Percentiles rank a stretch among this genome's conserved stretches.
Conservation (phyloP, 768 basidiomycete genomes). For the Podaxis sp. region DNA sequence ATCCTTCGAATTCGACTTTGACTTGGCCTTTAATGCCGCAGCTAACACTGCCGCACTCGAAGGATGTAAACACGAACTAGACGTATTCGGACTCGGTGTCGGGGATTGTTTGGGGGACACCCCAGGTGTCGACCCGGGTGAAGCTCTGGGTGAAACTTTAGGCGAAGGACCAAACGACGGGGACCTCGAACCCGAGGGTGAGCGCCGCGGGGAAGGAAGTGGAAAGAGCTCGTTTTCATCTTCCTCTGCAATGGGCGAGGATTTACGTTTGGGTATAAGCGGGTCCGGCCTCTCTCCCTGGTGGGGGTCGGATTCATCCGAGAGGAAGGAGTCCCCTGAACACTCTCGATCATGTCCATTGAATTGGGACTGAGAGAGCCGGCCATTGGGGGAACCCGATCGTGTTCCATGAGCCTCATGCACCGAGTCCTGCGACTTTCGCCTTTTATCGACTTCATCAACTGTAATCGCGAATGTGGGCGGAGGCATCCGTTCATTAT, state of each 20-base stretch:
- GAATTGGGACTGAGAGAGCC: not conserved
- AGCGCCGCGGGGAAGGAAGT: constrained; percentile 54
- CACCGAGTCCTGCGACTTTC: constrained; percentile 36
- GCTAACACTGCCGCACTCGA: constrained; percentile 1
- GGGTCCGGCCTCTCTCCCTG: no score
- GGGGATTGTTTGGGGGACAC: constrained; percentile 23
- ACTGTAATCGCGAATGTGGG: constrained; percentile 42
- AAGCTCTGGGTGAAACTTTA: constrained; percentile 15
- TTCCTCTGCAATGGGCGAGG: constrained; percentile 47
- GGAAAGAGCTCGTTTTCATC: constrained; percentile 53
- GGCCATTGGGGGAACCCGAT: not conserved
- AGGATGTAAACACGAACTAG: constrained; percentile 20
- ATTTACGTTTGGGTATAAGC: constrained; percentile 5
- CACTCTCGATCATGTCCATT: constrained; percentile 14
- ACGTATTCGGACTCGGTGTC: constrained; percentile 29
- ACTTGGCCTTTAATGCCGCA: constrained; percentile 14
- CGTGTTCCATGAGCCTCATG: not conserved
- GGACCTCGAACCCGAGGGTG: not conserved
- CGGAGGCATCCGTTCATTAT: not conserved
- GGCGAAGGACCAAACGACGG: not conserved
- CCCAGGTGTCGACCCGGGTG: constrained; percentile 15
- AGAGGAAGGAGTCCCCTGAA: not conserved
- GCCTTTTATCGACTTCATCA: constrained; percentile 61
- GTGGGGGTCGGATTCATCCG: not conserved
- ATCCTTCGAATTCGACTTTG: constrained; percentile 18